phyloP scores from a whole-genome alignment of 257 asterid species.

The Solanum bulbocastanum region DNA sequence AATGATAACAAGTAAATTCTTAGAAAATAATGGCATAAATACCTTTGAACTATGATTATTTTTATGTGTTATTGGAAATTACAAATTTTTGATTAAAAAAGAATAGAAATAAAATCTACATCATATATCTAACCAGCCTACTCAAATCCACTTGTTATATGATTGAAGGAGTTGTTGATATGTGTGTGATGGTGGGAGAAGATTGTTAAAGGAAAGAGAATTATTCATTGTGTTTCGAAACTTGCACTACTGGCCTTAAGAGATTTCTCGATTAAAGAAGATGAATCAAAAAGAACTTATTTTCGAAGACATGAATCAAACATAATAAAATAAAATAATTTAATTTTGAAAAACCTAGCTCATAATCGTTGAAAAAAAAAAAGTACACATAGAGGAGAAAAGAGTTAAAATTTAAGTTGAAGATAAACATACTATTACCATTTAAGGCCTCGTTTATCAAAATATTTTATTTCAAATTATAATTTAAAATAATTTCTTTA shows the following conservation, averaged over 20 bases:
- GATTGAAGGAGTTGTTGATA: neutral
- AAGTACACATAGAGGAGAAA: neutral
- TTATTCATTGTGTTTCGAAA: neutral
- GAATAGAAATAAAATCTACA: neutral
- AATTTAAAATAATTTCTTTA: too few species aligned
- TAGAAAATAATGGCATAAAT: neutral
- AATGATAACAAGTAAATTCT: neutral
- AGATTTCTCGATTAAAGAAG: too few species aligned
- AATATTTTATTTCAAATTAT: too few species aligned
- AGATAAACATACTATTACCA: neutral
- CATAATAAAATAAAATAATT: neutral
- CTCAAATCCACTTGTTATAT: too few species aligned
- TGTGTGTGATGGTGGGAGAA: neutral
- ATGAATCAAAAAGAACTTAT: too few species aligned
- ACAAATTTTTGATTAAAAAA: neutral
- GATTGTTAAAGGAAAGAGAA: neutral
- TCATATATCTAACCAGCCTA: neutral
- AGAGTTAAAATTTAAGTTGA: neutral
- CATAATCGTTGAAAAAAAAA: neutral
- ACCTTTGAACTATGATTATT: neutral
- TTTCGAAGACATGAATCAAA: neutral
- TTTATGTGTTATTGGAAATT: neutral
- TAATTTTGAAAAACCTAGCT: too few species aligned
- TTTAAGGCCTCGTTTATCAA: neutral
- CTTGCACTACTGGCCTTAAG: neutral